Base-by-base conservation (phyloP, 2,329 filamentous ascomycete species). In the Colletotrichum sp. region DNA sequence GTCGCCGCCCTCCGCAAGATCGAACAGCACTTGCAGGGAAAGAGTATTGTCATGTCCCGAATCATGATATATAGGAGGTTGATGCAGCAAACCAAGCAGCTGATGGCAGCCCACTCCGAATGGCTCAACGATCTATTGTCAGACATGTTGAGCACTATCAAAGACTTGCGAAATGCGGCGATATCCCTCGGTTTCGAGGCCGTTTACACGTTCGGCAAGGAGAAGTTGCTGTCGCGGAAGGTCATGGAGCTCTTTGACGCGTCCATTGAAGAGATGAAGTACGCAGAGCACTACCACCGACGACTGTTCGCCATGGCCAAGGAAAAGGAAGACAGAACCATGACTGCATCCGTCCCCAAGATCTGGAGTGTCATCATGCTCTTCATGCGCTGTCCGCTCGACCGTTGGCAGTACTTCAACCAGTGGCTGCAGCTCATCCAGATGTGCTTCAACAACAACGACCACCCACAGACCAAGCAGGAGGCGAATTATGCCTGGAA, bases 401-500 rank as follows among this genome's bases (percentile, higher is more conserved):
- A 87, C 78, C 93, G 82, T 86, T 98, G 96, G 94, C 89, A 93
- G 36, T 91, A 94, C 80, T 92, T 95, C 77, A 90, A 88, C 32
- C 88, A 90, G 8, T 98, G 95, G 94, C 87, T 98, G 9, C 89
- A 90, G 36, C 89, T 98, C 12, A 93, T 98, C 22, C 94, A 98
- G 80, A 90, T 89, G 77, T 97, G 95, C 80, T 95, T 98, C 84
- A 98, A 98, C 81, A 94, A 92, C 79, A 90, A 91, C 68, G 95
- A 98, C 77, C 72, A 74, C 30, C 86, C 89, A 5, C 86, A 89
- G 60, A 94, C 93, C 60, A 95, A 93, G 79, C 88, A 91, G 16
- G 93, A 98, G 80, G 95, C 96, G 27, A 95, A 96, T 80, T 87
- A 93, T 72, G 96, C 96, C 1, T 98, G 96, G 95, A 95, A 94